Evolutionary conservation across 305 asterid species (phyloP).

Genomic region (Fraxinus paxiana): DNA sequence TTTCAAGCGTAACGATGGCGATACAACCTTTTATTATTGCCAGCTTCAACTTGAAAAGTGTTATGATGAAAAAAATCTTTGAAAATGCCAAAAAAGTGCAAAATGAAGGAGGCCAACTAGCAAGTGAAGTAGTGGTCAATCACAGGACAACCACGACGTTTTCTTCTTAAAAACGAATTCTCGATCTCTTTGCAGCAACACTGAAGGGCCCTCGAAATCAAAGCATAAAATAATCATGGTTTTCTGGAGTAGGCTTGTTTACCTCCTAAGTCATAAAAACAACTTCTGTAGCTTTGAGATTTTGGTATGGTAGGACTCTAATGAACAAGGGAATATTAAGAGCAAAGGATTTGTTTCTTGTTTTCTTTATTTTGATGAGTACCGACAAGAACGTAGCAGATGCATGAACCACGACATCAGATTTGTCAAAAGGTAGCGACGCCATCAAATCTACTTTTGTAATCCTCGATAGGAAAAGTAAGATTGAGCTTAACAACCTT

Average conservation of each 20-base stretch:
- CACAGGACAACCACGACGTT: conserved; percentile 71
- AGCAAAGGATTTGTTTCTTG: conserved; percentile 62
- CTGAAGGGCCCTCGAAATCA: conserved; percentile 42
- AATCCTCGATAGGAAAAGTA: conserved; percentile 45
- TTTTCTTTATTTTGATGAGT: conserved; percentile 70
- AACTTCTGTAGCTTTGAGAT: conserved; percentile 54
- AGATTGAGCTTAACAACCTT: conserved; percentile 48
- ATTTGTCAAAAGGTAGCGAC: conserved; percentile 60
- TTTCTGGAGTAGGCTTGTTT: conserved; percentile 51
- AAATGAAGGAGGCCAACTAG: conserved; percentile 64
- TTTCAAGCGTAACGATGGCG: conserved; percentile 58
- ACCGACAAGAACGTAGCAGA: conserved; percentile 74
- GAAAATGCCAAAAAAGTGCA: conserved; percentile 56
- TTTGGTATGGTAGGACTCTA: conserved; percentile 77
- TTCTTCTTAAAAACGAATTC: conserved; percentile 56
- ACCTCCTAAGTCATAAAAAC: conserved; percentile 58
- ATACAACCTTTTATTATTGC: conserved; percentile 57
- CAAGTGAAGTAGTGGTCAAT: conserved; percentile 76
- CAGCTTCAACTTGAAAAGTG: conserved; percentile 58
- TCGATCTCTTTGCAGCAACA: conserved; percentile 43
- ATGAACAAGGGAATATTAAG: conserved; percentile 49
- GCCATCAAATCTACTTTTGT: conserved; percentile 54
- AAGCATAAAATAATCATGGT: conserved; percentile 63
- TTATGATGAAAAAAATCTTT: conserved; percentile 60
- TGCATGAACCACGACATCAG: conserved; percentile 75